Conservation (phyloP, 2,329 filamentous ascomycete genomes). For the Calonectria hawksworthii region DNA sequence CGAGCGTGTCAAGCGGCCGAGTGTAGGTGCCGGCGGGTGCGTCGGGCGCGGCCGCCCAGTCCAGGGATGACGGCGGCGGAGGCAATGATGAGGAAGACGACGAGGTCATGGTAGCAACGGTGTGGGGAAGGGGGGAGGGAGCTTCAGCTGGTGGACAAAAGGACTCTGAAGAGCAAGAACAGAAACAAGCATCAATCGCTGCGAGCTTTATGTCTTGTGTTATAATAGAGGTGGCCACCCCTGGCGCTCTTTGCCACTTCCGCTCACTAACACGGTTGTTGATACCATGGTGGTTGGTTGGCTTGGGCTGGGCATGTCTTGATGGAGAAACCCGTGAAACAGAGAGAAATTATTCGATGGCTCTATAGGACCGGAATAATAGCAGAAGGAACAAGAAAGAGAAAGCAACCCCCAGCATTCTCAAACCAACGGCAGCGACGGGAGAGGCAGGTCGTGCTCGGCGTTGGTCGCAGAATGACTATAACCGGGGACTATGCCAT, state of each 20-base stretch:
- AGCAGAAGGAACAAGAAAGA: background rate
- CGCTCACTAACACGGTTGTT: background rate
- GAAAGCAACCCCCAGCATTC: background rate
- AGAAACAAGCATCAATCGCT: background rate
- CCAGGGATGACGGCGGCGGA: background rate
- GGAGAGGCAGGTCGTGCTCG: background rate
- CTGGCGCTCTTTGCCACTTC: background rate
- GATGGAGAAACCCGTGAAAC: background rate
- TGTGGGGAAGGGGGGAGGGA: background rate
- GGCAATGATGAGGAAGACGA: background rate
- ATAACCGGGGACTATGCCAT: background rate
- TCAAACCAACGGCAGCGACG: background rate
- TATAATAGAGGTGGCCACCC: background rate
- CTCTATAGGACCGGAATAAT: background rate
- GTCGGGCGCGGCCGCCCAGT: constrained; percentile 1
- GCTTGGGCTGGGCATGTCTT: background rate
- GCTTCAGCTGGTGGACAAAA: background rate
- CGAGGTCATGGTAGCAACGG: background rate
- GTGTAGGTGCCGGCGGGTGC: constrained; percentile 10
- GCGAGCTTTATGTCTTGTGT: background rate
- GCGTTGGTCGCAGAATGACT: background rate
- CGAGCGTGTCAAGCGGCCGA: constrained; percentile 34
- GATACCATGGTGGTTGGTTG: background rate
- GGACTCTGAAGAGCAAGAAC: background rate
- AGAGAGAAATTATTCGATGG: no score